Base-by-base conservation (phyloP, 495 filamentous ascomycete species). In the Aspergillus conjunctus region DNA sequence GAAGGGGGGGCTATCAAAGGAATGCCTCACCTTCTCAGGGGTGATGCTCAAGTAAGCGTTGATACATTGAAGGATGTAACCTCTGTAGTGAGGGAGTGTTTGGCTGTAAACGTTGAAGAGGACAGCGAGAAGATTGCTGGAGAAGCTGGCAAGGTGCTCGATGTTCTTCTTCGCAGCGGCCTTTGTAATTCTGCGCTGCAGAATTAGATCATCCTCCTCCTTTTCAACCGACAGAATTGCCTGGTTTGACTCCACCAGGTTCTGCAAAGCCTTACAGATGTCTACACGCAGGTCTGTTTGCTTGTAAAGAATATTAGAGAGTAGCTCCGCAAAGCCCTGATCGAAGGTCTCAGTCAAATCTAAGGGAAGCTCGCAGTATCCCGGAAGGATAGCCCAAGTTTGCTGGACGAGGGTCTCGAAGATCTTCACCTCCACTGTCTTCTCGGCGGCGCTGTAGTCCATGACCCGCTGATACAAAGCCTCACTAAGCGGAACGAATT, bases 91-190 rank as follows among this genome's bases (percentile, higher is more conserved):
- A 1, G 95, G 94, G 20, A 98, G 79, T 1, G 95, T 98, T 69
- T 95, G 87, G 68, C 89, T 95, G 77, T 98, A 98, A 26, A 98
- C 93, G 69, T 98, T 98, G 81, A 98, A 98, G 43, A 98, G 80
- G 3, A 98, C 94, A 3, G 94, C 92, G 30, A 98, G 82, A 64
- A 98, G 70, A 62, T 98, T 97, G 51, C 89, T 86, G 8, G 93
- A 83, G 71, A 95, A 92, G 4, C 71, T 69, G 5, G 89, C 85
- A 10, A 98, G 80, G 71, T 96, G 88, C 21, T 83, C 78, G 41
- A 98, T 73, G 68, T 96, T 96, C 72, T 86, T 84, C 68, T 83
- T 73, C 0, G 94, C 94, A 34, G 84, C 79, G 33, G 73, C 82
- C 77, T 90, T 92, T 18, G 89, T 86, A 39, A 96, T 85, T 51